Evolutionary conservation across 257 asterid species (phyloP).

Genomic region (Solanum phureja): DNA sequence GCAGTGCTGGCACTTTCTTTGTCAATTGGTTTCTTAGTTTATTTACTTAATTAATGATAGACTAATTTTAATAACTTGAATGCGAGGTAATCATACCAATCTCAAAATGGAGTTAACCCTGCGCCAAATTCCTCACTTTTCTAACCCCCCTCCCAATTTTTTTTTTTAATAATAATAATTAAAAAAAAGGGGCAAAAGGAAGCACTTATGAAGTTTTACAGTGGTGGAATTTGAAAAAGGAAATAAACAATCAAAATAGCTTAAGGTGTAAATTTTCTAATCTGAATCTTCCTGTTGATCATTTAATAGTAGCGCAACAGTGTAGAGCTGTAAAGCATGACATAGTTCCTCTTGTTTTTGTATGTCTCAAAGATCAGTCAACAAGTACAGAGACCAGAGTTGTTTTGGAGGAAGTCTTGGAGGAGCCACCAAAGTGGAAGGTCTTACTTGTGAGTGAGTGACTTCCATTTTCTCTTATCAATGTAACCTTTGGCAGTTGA

Average conservation of each 20-base stretch:
- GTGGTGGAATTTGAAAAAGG: neutral
- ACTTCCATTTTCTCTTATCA: slow-evolving; percentile 29
- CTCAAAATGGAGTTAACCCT: neutral
- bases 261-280: neutral
- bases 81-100: neutral
- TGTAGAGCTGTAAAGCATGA: neutral
- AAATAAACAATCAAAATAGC: neutral
- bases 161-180: too few species aligned
- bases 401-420: slow-evolving; percentile 74
- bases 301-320: neutral
- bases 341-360: slow-evolving; percentile 3
- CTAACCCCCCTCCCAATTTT: too few species aligned
- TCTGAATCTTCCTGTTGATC: neutral
- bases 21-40: slow-evolving; percentile 1
- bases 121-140: neutral
- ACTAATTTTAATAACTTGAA: neutral
- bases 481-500: neutral
- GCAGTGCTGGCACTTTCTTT: slow-evolving; percentile 4
- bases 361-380: slow-evolving; percentile 28
- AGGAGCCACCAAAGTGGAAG: slow-evolving; percentile 98
- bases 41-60: neutral
- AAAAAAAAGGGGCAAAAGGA: neutral
- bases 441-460: slow-evolving; percentile 96
- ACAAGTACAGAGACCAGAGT: slow-evolving; percentile 38
- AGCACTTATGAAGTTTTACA: neutral